Evolutionary conservation across 768 basidiomycete genomes (phyloP).

Genomic region (Suillus plorans): DNA sequence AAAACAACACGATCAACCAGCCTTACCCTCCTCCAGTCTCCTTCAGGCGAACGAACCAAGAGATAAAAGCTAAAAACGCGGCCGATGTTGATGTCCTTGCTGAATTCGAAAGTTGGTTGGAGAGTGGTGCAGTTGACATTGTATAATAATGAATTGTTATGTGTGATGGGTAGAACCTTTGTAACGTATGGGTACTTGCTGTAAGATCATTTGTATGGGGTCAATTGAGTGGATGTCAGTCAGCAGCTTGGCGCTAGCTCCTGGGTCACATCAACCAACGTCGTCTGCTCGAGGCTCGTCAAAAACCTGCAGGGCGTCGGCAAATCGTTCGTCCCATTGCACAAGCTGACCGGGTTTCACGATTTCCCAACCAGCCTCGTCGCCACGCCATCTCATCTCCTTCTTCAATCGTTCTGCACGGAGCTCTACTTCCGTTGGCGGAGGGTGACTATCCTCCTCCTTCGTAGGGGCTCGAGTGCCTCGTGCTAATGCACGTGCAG

Average conservation of each 20-base stretch:
- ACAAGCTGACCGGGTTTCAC: conserved; percentile 62
- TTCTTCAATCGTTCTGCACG: conserved; percentile 86
- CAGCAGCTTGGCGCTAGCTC: background rate
- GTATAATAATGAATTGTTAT: background rate
- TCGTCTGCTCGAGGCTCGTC: conserved; percentile 35
- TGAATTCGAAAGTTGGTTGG: conserved; percentile 68
- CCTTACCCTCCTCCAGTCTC: background rate
- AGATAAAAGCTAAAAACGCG: conserved; percentile 8
- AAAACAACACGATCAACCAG: background rate
- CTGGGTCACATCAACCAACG: background rate
- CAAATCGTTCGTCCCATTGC: conserved; percentile 78
- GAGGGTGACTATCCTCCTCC: conserved; percentile 74
- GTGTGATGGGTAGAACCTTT: background rate
- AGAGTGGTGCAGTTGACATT: conserved; percentile 62
- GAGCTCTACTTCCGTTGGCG: conserved; percentile 86
- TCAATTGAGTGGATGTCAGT: background rate
- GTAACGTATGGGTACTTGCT: conserved; percentile 2
- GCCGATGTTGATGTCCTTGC: conserved; percentile 50
- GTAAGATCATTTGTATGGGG: conserved; percentile 1
- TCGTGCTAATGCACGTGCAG: conserved; percentile 72
- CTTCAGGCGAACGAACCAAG: background rate
- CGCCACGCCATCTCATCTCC: conserved; percentile 82
- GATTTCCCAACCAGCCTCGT: conserved; percentile 78
- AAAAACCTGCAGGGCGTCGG: conserved; percentile 60
- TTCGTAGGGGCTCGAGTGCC: conserved; percentile 83